Conservation (phyloP, 805 yeast genomes). For the Monosporozyma siamensis region DNA sequence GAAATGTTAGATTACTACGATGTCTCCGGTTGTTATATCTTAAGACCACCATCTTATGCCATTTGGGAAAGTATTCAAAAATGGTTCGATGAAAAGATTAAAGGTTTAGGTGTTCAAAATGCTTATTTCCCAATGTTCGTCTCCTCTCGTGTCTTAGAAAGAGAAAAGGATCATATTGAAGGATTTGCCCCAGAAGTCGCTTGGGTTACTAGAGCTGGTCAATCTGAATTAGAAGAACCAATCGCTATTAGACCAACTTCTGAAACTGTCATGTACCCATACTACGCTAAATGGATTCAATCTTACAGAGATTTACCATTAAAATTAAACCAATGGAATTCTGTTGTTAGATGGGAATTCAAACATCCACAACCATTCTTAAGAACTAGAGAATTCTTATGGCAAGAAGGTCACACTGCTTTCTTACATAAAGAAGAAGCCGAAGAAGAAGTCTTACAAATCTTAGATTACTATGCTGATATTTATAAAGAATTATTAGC, state of each 20-base stretch:
- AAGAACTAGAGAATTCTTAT: constrained; percentile 96
- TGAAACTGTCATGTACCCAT: constrained; percentile 99
- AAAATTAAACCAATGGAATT: constrained; percentile 97
- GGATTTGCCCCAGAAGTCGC: constrained; percentile 99
- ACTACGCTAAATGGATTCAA: constrained; percentile 97
- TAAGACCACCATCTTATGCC: constrained; percentile 90
- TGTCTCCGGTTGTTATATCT: constrained; percentile 95
- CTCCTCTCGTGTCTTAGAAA: constrained; percentile 82
- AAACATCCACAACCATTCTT: constrained; percentile 99
- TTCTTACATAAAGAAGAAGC: constrained; percentile 81
- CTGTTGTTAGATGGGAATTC: constrained; percentile 99
- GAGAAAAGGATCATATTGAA: constrained; percentile 96
- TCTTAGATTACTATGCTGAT: constrained; percentile 76
- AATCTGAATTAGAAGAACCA: constrained; percentile 91
- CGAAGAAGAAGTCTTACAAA: constrained; percentile 69
- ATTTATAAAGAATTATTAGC: constrained; percentile 89
- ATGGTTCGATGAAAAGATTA: constrained; percentile 76
- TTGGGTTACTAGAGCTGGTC: constrained; percentile 97
- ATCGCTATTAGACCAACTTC: constrained; percentile 99
- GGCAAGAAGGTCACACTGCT: constrained; percentile 99
- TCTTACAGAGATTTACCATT: constrained; percentile 97
- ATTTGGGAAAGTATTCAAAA: constrained; percentile 92
- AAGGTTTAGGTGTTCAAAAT: constrained; percentile 83
- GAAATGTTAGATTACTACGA: constrained; percentile 98
- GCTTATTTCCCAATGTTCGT: constrained; percentile 99